These are phyloP conservation scores for Fonsecaea erecta DNA, from an alignment of 2,329 filamentous ascomycete genomes.

Conservation along the genomic window DNA sequence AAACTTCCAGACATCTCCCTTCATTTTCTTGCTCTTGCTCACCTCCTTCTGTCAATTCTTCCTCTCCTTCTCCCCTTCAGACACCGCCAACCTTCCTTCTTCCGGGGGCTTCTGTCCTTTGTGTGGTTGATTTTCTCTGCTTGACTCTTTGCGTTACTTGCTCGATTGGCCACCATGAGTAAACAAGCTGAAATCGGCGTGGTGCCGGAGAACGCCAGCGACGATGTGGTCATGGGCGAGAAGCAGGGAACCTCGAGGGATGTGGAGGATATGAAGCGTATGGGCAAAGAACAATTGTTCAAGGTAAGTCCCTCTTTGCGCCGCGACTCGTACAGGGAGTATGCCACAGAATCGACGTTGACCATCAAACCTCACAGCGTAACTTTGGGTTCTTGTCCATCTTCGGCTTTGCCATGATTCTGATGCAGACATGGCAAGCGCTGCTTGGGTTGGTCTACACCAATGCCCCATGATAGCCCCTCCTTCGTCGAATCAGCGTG, in stretches of 20 bases:
- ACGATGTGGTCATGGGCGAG: constrained; percentile 14
- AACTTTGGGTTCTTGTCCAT: constrained; percentile 54
- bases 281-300: constrained; percentile 31
- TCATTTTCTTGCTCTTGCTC: background rate
- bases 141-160: background rate
- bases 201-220: background rate
- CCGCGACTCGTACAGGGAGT: constrained; percentile 35
- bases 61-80: background rate
- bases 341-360: constrained; percentile 44
- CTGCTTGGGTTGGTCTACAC: constrained; percentile 8
- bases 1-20: background rate
- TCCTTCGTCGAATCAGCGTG: constrained; percentile 45
- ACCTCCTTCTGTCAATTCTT: background rate
- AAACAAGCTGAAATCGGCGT: constrained; percentile 4
- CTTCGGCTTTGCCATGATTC: constrained; percentile 50
- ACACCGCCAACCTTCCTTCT: background rate
- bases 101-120: background rate
- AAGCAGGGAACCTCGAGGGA: constrained; percentile 25
- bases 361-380: constrained; percentile 41
- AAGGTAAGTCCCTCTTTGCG: constrained; percentile 26
- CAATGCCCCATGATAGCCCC: background rate
- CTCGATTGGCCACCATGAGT: constrained; percentile 6
- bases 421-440: constrained; percentile 18
- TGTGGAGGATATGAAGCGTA: constrained; percentile 27
- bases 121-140: background rate